A percentile compares a stretch with the other conserved stretches of the same genome.
Evolutionary conservation across 305 asterid genomes (phyloP).

Genomic region (Fraxinus nigra): DNA sequence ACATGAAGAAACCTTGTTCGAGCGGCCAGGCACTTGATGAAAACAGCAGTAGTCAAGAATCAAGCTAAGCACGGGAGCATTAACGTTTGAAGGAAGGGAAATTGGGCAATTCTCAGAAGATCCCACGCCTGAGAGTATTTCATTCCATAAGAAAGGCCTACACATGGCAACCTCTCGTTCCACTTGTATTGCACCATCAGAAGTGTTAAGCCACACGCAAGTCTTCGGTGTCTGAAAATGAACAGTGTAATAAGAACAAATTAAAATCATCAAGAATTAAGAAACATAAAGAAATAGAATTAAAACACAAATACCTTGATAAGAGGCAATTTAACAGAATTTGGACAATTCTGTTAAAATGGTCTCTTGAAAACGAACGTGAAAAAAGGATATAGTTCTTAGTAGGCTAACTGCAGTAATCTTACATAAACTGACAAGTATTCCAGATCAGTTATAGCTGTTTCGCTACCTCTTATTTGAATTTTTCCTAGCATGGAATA

Average conservation of each 20-base stretch:
- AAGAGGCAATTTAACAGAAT: neutral
- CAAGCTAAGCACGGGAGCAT: slow-evolving; percentile 74
- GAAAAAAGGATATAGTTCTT: neutral
- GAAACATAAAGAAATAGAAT: neutral
- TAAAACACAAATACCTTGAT: neutral
- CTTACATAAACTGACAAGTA: neutral
- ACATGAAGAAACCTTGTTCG: slow-evolving; percentile 67
- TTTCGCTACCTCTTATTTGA: neutral
- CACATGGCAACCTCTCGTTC: slow-evolving; percentile 87
- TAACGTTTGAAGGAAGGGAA: slow-evolving; percentile 85
- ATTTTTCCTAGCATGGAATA: neutral
- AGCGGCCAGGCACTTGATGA: slow-evolving; percentile 88
- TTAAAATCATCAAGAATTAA: neutral
- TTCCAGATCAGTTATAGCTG: neutral
- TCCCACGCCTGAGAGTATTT: slow-evolving; percentile 76
- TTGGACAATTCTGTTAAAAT: neutral
- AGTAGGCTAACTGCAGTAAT: neutral
- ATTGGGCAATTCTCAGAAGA: slow-evolving; percentile 76
- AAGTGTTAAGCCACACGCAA: slow-evolving; percentile 67
- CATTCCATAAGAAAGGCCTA: slow-evolving; percentile 82
- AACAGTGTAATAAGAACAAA: neutral
- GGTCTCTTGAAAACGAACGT: neutral
- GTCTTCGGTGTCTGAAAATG: slow-evolving; percentile 32
- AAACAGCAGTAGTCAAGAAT: slow-evolving; percentile 87
- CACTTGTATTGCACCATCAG: slow-evolving; percentile 79